These are phyloP conservation scores for Friedmanniomyces simplex DNA, from an alignment of 495 filamentous ascomycete genomes.

Conservation along the genomic window DNA sequence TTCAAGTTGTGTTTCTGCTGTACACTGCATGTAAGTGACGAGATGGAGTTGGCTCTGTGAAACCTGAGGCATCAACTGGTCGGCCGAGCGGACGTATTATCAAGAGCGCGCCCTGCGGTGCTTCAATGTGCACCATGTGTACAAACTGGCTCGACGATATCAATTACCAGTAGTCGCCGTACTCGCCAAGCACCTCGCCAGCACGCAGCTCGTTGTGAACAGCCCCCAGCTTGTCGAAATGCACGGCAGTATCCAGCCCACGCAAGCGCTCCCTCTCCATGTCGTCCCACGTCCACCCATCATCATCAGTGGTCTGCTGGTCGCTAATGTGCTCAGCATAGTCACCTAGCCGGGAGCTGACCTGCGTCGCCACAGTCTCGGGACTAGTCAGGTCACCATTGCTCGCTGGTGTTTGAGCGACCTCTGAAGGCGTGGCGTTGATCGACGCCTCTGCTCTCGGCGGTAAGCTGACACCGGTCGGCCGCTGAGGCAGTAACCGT, in stretches of 20 bases:
- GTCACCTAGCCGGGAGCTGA: constrained; percentile 8
- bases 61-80: background rate
- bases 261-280: constrained; percentile 31
- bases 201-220: constrained; percentile 31
- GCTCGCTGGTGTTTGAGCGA: constrained; percentile 6
- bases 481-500: constrained; percentile 53
- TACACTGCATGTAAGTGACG: background rate
- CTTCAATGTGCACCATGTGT: background rate
- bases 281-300: constrained; percentile 33
- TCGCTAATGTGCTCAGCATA: background rate
- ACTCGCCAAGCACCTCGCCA: constrained; percentile 29
- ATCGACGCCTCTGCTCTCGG: constrained; percentile 12
- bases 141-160: background rate
- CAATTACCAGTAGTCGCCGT: constrained; percentile 28
- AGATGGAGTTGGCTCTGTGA: background rate
- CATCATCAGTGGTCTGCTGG: background rate
- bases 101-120: no score
- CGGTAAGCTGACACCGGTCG: constrained; percentile 17
- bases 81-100: background rate
- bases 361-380: constrained; percentile 7
- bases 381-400: background rate
- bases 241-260: constrained; percentile 29
- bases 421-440: background rate
- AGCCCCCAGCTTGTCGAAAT: constrained; percentile 29
- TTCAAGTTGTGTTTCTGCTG: background rate